Evolutionary conservation across 441 rosid species (phyloP).

Genomic region (Omphalea diandra): DNA sequence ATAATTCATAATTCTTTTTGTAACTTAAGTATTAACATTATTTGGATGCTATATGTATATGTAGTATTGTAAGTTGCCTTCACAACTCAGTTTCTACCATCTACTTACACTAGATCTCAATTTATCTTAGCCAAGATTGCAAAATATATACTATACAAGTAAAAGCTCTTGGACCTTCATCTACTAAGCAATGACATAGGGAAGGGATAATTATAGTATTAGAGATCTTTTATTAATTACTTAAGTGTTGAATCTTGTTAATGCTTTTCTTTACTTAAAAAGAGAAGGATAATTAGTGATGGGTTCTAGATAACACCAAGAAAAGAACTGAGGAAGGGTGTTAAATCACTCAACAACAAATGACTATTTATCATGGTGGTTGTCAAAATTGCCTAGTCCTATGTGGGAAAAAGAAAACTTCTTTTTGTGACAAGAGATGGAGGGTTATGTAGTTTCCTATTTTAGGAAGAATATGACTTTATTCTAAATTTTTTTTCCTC

Average conservation of each 20-base stretch:
- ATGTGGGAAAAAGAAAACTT: slow-evolving; percentile 21
- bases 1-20: not conserved
- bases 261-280: not conserved
- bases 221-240: not conserved
- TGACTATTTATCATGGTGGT: slow-evolving; percentile 15
- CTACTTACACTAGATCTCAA: not conserved
- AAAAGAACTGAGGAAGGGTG: not conserved
- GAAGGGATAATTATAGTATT: not conserved
- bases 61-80: slow-evolving; percentile 8
- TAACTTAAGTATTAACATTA: slow-evolving; percentile 2
- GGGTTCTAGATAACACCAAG: not conserved
- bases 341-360: slow-evolving; percentile 17
- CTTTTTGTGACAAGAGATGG: slow-evolving; percentile 4
- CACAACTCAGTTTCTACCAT: slow-evolving; percentile 7
- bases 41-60: not conserved
- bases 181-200: not conserved
- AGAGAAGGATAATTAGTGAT: slow-evolving; percentile 8
- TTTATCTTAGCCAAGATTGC: not conserved
- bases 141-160: not conserved
- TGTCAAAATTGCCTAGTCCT: slow-evolving; percentile 25
- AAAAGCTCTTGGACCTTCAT: not conserved
- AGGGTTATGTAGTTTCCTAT: slow-evolving; percentile 23
- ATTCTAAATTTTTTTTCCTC: not conserved
- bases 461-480: slow-evolving; percentile 16
- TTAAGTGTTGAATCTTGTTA: not conserved